These are phyloP conservation scores for Phaeodactylum tricornutum DNA, from an alignment of 108 stramenopile species.

Conservation along the genomic window DNA sequence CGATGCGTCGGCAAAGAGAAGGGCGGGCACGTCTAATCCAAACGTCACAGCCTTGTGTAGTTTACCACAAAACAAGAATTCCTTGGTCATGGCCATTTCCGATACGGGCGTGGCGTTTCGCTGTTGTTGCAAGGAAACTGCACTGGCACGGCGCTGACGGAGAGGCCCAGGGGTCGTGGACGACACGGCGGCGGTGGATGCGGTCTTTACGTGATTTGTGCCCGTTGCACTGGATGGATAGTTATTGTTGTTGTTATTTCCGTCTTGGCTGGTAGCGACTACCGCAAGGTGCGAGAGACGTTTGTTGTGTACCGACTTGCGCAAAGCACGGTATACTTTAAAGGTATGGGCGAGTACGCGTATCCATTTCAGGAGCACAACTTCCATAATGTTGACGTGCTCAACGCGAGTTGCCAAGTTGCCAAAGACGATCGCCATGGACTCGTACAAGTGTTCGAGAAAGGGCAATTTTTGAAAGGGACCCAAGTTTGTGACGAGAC, in stretches of 20 bases:
- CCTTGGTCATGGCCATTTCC: slow-evolving; percentile 62
- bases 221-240: not conserved
- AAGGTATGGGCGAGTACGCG: slow-evolving; percentile 62
- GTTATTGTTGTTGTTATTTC: not conserved
- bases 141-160: not conserved
- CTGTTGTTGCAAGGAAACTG: not conserved
- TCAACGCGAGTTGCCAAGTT: slow-evolving; percentile 62
- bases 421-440: slow-evolving; percentile 63
- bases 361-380: slow-evolving; percentile 60
- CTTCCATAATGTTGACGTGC: slow-evolving; percentile 60
- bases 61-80: slow-evolving; percentile 66
- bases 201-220: not conserved
- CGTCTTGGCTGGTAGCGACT: not conserved
- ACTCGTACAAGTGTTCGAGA: slow-evolving; percentile 10
- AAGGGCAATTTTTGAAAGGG: slow-evolving; percentile 5
- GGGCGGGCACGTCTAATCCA: slow-evolving; percentile 75
- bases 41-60: slow-evolving; percentile 76
- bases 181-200: not conserved
- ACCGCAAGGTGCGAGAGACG: not conserved
- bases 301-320: slow-evolving; percentile 15
- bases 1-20: slow-evolving; percentile 70
- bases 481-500: not conserved
- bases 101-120: slow-evolving; percentile 13
- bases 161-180: not conserved
- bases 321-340: slow-evolving; percentile 50